Conservation (phyloP, 495 filamentous ascomycete genomes). For the Parachaetomium inaequale region DNA sequence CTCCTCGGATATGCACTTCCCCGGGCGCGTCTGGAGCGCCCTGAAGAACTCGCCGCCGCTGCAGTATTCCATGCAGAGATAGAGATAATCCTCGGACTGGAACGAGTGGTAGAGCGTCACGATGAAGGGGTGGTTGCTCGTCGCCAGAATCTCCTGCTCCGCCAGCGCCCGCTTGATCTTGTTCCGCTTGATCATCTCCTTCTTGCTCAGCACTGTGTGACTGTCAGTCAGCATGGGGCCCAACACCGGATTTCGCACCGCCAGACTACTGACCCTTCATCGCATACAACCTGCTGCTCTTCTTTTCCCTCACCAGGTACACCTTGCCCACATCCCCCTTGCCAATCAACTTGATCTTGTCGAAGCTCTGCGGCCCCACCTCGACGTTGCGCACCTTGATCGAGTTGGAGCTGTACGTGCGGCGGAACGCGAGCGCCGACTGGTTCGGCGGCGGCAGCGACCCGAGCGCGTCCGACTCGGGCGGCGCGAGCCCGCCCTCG, state of each 20-base stretch:
- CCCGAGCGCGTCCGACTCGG: constrained; percentile 30
- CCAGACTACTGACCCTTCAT: constrained; percentile 75
- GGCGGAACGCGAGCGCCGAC: constrained; percentile 68
- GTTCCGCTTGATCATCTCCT: constrained; percentile 99
- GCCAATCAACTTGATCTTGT: constrained; percentile 98
- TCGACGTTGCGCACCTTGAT: constrained; percentile 98
- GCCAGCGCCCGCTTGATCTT: constrained; percentile 98
- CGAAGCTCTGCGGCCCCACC: constrained; percentile 91
- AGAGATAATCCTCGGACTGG: constrained; percentile 97
- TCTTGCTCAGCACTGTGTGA: constrained; percentile 87
- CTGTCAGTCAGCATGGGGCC: not conserved
- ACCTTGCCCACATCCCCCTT: constrained; percentile 99
- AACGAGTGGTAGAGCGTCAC: constrained; percentile 98
- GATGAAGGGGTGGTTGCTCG: constrained; percentile 98
- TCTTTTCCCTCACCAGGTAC: constrained; percentile 96
- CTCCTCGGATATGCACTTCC: constrained; percentile 95
- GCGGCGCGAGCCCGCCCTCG: constrained; percentile 19
- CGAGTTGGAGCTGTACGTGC: constrained; percentile 98
- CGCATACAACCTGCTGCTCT: constrained; percentile 88
- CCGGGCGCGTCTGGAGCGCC: constrained; percentile 91
- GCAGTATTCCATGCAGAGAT: constrained; percentile 99
- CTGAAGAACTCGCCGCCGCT: constrained; percentile 98
- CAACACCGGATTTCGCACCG: not conserved
- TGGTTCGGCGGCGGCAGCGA: constrained; percentile 46
- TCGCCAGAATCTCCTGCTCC: constrained; percentile 96